A percentile compares a stretch with the other conserved stretches of the same genome.
These are phyloP conservation scores for Salix viminalis DNA, from an alignment of 345 rosid species.

Conservation along the genomic window DNA sequence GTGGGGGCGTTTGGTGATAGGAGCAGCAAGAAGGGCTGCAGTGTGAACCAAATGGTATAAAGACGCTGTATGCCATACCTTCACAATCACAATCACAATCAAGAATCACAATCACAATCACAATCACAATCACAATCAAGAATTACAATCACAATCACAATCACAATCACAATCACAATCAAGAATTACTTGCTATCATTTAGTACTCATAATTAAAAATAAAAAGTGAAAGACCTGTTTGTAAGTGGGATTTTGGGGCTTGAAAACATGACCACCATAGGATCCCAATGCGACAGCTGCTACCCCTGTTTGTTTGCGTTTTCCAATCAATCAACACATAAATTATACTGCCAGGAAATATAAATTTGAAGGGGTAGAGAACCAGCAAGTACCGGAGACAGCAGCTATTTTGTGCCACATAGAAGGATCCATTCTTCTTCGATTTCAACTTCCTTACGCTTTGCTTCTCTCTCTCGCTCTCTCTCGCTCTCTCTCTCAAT, in stretches of 20 bases:
- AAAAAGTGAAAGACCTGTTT: slow-evolving; percentile 49
- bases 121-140: slow-evolving; percentile 14
- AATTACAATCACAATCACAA: slow-evolving; percentile 11
- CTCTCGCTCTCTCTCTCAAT: too few species aligned
- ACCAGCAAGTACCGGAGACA: slow-evolving; percentile 47
- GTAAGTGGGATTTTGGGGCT: slow-evolving; percentile 69
- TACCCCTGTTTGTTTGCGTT: slow-evolving; percentile 41
- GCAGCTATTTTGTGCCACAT: slow-evolving; percentile 92
- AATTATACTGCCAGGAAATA: not conserved
- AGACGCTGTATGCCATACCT: slow-evolving; percentile 98
- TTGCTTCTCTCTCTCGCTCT: too few species aligned
- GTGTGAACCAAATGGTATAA: slow-evolving; percentile 90
- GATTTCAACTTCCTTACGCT: not conserved
- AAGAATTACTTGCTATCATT: not conserved
- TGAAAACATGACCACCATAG: slow-evolving; percentile 78
- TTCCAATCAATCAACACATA: not conserved
- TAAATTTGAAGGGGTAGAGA: not conserved
- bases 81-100: slow-evolving; percentile 7
- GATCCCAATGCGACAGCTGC: slow-evolving; percentile 93
- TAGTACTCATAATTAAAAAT: not conserved
- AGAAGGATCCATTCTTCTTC: slow-evolving; percentile 49
- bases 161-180: slow-evolving; percentile 13
- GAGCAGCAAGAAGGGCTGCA: slow-evolving; percentile 80
- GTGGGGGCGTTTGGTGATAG: slow-evolving; percentile 59
- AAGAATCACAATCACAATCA: not conserved